A percentile compares a stretch with the other conserved stretches of the same genome.
Conservation (phyloP, 768 basidiomycete genomes). For the Steccherinum ochraceum region DNA sequence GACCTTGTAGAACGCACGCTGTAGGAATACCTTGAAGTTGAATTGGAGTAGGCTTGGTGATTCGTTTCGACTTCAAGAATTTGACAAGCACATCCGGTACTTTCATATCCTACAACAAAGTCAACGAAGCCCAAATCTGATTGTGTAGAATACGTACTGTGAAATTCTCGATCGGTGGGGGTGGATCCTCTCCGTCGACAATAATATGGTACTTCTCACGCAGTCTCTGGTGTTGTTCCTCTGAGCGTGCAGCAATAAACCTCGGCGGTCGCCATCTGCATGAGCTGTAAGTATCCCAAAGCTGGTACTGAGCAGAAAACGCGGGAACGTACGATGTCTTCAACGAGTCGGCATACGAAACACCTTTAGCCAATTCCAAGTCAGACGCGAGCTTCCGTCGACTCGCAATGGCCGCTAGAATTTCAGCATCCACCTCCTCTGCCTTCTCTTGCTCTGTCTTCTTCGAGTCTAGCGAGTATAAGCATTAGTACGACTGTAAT, state of each 20-base stretch:
- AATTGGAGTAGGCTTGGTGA: conserved; percentile 86
- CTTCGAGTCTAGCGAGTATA: conserved; percentile 63
- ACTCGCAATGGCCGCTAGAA: conserved; percentile 87
- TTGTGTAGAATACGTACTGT: conserved; percentile 35
- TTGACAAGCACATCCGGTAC: conserved; percentile 83
- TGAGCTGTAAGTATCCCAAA: conserved; percentile 3
- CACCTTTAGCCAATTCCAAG: conserved; percentile 88
- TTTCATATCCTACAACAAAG: conserved; percentile 81
- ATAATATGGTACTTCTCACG: conserved; percentile 93
- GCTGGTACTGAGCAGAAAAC: background rate
- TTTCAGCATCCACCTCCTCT: conserved; percentile 85
- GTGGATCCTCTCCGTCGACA: conserved; percentile 89
- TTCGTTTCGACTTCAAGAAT: conserved; percentile 80
- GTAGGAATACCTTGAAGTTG: conserved; percentile 96
- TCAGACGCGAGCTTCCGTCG: conserved; percentile 89
- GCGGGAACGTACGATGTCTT: conserved; percentile 62
- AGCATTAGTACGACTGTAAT: no score
- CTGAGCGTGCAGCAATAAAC: conserved; percentile 67
- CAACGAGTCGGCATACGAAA: conserved; percentile 82
- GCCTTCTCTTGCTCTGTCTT: conserved; percentile 85
- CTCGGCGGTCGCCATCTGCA: conserved; percentile 83
- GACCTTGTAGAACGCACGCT: conserved; percentile 64
- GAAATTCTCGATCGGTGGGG: conserved; percentile 90
- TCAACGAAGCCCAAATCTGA: conserved; percentile 7
- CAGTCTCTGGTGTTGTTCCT: conserved; percentile 64